Percentiles rank a stretch among this genome's conserved stretches.
phyloP scores from a whole-genome alignment of 208 protist species.

The Acanthamoeba culbertsoni region DNA sequence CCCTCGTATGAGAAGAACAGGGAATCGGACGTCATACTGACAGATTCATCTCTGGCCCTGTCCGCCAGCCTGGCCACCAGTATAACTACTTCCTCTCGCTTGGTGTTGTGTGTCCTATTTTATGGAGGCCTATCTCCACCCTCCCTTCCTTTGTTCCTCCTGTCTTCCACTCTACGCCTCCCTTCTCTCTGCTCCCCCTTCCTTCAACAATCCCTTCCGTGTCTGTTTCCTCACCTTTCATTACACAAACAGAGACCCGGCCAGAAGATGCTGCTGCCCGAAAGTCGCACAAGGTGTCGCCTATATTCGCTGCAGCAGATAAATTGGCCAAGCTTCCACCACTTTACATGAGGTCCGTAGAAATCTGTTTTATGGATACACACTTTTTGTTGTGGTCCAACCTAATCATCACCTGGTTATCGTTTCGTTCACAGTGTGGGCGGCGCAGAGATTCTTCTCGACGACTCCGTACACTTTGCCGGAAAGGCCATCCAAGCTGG shows the following conservation, averaged over 20 bases:
- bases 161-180: background rate
- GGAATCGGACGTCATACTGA: background rate
- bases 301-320: background rate
- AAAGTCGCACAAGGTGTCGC: conserved; percentile 32
- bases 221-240: background rate
- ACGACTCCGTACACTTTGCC: conserved; percentile 36
- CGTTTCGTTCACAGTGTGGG: background rate
- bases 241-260: background rate
- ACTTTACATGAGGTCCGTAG: conserved; percentile 54
- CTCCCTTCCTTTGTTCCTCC: too few relatives aligned
- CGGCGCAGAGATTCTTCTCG: background rate
- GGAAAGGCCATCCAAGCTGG: conserved; percentile 44
- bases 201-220: too few relatives aligned
- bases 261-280: background rate
- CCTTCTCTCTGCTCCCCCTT: background rate
- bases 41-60: background rate
- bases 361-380: background rate
- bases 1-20: background rate
- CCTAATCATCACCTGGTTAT: background rate
- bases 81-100: background rate
- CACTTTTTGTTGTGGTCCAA: background rate
- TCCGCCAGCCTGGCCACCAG: background rate
- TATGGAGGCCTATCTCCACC: too few relatives aligned
- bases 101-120: too few relatives aligned
- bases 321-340: conserved; percentile 32